Conservation (phyloP, 2,329 filamentous ascomycete species). For the Nannizziopsis barbatae region DNA sequence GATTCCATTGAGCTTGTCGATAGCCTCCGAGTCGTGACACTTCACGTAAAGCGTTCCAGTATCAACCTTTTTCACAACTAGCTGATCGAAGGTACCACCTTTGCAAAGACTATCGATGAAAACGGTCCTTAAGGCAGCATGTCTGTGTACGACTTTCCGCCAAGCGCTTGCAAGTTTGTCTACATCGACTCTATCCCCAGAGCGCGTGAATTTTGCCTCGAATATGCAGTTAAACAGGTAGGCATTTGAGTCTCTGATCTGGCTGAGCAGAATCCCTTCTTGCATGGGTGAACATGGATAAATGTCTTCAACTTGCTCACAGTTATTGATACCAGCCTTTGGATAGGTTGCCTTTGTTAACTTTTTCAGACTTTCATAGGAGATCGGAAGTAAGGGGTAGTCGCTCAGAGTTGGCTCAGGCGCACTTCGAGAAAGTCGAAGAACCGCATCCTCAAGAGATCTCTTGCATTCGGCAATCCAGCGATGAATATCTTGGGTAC, state of each 20-base stretch:
- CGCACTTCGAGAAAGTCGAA: constrained; percentile 13
- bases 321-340: constrained; percentile 23
- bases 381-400: constrained; percentile 37
- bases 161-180: constrained; percentile 24
- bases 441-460: constrained; percentile 25
- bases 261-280: constrained; percentile 26
- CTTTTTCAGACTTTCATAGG: constrained; percentile 32
- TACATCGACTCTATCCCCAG: constrained; percentile 18
- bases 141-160: constrained; percentile 25
- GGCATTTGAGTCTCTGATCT: constrained; percentile 25
- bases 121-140: constrained; percentile 26
- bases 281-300: constrained; percentile 17
- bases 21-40: constrained; percentile 12
- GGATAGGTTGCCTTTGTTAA: constrained; percentile 30
- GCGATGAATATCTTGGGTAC: constrained; percentile 31
- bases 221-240: constrained; percentile 31
- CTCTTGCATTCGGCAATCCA: constrained; percentile 36
- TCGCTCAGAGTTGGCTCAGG: constrained; percentile 33
- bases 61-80: constrained; percentile 25
- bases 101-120: constrained; percentile 29
- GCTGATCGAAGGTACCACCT: constrained; percentile 29
- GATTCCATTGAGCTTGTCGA: constrained; percentile 9
- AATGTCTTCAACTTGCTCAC: constrained; percentile 34
- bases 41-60: constrained; percentile 21
- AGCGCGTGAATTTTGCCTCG: constrained; percentile 19